A percentile compares a stretch with the other conserved stretches of the same genome.
These are phyloP conservation scores for Amaranthus hypochondriacus DNA, from an alignment of 148 eudicot species.

Conservation along the genomic window DNA sequence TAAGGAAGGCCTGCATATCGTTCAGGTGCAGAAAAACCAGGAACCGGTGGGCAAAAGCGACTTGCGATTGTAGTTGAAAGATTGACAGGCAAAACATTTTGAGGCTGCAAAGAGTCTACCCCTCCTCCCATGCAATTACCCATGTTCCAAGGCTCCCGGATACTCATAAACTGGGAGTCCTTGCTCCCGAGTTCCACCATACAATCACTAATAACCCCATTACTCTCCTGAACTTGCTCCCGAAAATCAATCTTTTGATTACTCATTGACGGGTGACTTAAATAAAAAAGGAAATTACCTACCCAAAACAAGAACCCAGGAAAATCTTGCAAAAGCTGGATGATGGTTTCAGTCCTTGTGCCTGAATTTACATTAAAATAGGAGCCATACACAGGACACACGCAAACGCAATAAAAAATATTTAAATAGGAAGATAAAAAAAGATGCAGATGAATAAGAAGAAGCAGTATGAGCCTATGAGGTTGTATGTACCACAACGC, in stretches of 20 bases:
- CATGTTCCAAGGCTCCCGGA: slow-evolving; percentile 32
- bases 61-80: slow-evolving; percentile 19
- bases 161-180: slow-evolving; percentile 20
- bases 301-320: slow-evolving; percentile 4
- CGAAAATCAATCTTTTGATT: slow-evolving; percentile 33
- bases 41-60: slow-evolving; percentile 23
- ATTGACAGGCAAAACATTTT: slow-evolving; percentile 14
- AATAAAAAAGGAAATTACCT: slow-evolving; percentile 13
- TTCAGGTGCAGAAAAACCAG: slow-evolving; percentile 25
- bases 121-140: slow-evolving; percentile 26
- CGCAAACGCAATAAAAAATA: slow-evolving; percentile 17
- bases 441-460: slow-evolving; percentile 24
- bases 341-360: slow-evolving; percentile 1
- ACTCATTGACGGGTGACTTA: slow-evolving; percentile 27
- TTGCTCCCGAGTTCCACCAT: slow-evolving; percentile 22
- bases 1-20: slow-evolving; percentile 25
- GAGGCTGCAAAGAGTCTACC: slow-evolving; percentile 16
- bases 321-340: not conserved
- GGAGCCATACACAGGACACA: slow-evolving; percentile 22
- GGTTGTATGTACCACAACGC: slow-evolving; percentile 20
- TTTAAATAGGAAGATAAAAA: not conserved
- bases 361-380: slow-evolving; percentile 9
- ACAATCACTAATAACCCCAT: slow-evolving; percentile 27
- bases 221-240: slow-evolving; percentile 21
- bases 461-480: slow-evolving; percentile 12